Conservation (phyloP, 2,329 filamentous ascomycete species). For the Escovopsis sp. region DNA sequence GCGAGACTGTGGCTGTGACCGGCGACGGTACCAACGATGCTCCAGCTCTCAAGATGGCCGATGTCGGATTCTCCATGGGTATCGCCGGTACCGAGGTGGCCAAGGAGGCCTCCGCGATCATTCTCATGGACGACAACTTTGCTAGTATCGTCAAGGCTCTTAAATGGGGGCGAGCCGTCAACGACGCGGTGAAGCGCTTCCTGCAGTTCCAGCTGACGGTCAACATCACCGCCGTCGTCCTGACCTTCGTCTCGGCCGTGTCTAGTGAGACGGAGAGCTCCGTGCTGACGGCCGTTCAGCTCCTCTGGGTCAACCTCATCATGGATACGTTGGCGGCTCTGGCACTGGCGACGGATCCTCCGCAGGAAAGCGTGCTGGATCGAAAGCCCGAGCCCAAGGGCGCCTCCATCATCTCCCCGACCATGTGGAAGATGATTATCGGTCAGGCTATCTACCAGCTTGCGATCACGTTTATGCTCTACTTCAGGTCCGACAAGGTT, state of each 20-base stretch:
- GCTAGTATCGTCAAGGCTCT: constrained; percentile 73
- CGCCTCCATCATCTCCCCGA: constrained; percentile 57
- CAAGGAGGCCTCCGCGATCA: constrained; percentile 73
- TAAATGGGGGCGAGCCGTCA: constrained; percentile 66
- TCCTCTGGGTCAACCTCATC: constrained; percentile 93
- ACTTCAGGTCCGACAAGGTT: constrained; percentile 49
- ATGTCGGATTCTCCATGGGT: constrained; percentile 78
- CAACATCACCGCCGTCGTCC: constrained; percentile 77
- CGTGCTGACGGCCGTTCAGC: constrained; percentile 76
- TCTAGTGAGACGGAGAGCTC: constrained; percentile 52
- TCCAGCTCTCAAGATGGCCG: constrained; percentile 64
- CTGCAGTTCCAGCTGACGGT: constrained; percentile 69
- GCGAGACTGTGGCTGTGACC: constrained; percentile 69
- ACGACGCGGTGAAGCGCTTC: constrained; percentile 65
- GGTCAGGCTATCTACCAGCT: constrained; percentile 87
- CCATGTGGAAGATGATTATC: constrained; percentile 99
- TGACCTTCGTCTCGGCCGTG: constrained; percentile 81
- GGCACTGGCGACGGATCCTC: constrained; percentile 81
- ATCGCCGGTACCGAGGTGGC: constrained; percentile 72
- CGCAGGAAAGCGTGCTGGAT: constrained; percentile 64
- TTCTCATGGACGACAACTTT: constrained; percentile 81
- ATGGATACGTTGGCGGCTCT: constrained; percentile 93
- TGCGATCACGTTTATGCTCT: constrained; percentile 62
- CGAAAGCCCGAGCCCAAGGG: constrained; percentile 52
- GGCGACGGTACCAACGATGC: constrained; percentile 78